Base-by-base conservation (phyloP, 208 protist species). In the Paratrypanosoma confusum region DNA sequence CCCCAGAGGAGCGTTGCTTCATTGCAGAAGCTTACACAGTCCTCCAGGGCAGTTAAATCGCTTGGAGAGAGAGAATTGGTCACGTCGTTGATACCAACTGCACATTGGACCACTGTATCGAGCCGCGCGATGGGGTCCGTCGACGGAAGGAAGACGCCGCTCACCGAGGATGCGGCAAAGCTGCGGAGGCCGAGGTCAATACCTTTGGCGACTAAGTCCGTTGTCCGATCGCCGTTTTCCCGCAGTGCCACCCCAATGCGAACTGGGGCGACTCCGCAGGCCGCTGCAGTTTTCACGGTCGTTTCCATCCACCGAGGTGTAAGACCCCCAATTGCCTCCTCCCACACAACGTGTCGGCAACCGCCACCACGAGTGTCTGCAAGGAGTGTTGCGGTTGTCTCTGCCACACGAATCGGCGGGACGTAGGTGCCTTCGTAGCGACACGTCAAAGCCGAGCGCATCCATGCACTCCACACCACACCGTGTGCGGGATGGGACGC, bases 251-350 rank as follows among this genome's bases (percentile, higher is more conserved):
- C 50, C 20, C 54, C 34, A n/a, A 89, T 5, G 8, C 49, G 42
- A 2, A 33, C 33, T 14, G 61, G 13, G 16, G 66, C 36, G 38
- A 88, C 65, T 17, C 79, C 79, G 14, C 73, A 80, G 2, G 83
- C 60, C 5, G 70, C 25, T n/a, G 69, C 65, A 13, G 76, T 87
- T 45, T 89, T 89, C 23, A 65, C 24, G 1, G 52, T 56, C n/a
- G 80, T 89, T 56, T 93, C 79, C 23, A 93, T 46, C 74, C 74
- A 82, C 7, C 83, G 69, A 23, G 73, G 66, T 2, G 66, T 74
- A 3, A 85, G 48, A 0, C 77, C 79, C 0, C 8, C 25, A 10
- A 64, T 45, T 23, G 65, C 76, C 31, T 80, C 71, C 38, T 93
- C 79, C 52, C 58, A 75, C 25, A 93, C 61, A 1, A 81, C 65